Conservation (phyloP, 2,329 filamentous ascomycete species). For the Exophiala mesophila region DNA sequence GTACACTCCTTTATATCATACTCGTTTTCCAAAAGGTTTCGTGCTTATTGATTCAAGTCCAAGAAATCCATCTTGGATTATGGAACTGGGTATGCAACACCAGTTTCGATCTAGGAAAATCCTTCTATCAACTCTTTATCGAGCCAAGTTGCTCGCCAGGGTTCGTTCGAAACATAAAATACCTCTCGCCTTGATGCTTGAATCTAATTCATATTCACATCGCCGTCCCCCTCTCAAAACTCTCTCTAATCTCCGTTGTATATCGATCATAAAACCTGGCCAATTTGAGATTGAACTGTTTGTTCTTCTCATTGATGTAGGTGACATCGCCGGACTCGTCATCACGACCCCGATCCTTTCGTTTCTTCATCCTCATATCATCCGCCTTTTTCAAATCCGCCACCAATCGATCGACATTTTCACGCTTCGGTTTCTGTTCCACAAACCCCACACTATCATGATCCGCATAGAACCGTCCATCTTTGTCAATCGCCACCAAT, state of each 20-base stretch:
- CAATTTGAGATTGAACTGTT: conserved; percentile 99
- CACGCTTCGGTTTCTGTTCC: conserved; percentile 81
- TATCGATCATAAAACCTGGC: conserved; percentile 98
- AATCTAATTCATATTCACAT: conserved; percentile 50
- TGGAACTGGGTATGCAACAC: too few relatives aligned
- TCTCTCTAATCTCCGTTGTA: conserved; percentile 92
- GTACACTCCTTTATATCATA: too few relatives aligned
- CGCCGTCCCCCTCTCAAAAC: conserved; percentile 94
- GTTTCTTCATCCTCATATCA: conserved; percentile 78
- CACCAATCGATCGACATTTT: conserved; percentile 81
- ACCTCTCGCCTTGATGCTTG: too few relatives aligned
- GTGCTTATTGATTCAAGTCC: too few relatives aligned
- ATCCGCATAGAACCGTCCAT: conserved; percentile 86
- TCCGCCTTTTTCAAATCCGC: conserved; percentile 83
- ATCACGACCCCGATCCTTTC: conserved; percentile 69
- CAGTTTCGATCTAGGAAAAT: too few relatives aligned
- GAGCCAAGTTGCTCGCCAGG: too few relatives aligned
- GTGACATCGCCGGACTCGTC: conserved; percentile 88
- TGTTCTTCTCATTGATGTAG: conserved; percentile 99
- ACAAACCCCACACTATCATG: conserved; percentile 76
- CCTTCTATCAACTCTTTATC: too few relatives aligned
- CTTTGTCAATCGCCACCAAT: conserved; percentile 85
- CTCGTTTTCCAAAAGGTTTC: too few relatives aligned
- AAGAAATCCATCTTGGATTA: too few relatives aligned
- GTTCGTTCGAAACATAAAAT: too few relatives aligned